A percentile compares a stretch with the other conserved stretches of the same genome.
phyloP scores from a whole-genome alignment of 305 asterid genomes.

The Solanum hybrid region DNA sequence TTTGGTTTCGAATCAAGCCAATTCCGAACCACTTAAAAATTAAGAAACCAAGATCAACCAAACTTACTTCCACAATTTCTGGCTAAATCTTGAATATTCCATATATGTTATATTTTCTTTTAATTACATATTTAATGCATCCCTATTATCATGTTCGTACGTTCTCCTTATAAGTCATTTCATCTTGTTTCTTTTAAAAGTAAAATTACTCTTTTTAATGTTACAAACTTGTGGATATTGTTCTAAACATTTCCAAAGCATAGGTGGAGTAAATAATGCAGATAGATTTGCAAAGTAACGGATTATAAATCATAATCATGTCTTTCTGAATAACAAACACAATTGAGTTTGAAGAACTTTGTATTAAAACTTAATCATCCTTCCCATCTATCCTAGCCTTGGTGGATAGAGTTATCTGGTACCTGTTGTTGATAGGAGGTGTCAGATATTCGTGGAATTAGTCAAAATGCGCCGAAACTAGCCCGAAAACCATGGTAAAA shows the following conservation, averaged over 20 bases:
- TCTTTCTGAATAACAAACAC: not conserved
- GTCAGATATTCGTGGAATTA: too few relatives aligned
- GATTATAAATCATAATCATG: not conserved
- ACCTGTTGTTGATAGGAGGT: not conserved
- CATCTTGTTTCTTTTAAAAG: not conserved
- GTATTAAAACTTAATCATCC: not conserved
- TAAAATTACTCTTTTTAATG: not conserved
- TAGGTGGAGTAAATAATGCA: not conserved
- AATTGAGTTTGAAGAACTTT: not conserved
- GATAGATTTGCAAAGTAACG: not conserved
- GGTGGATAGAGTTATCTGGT: not conserved
- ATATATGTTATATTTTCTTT: not conserved
- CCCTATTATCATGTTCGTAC: not conserved
- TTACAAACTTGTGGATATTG: not conserved
- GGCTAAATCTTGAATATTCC: not conserved
- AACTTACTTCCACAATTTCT: not conserved
- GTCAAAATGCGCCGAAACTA: too few relatives aligned
- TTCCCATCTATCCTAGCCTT: not conserved
- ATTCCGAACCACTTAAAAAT: not conserved
- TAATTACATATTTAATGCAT: not conserved
- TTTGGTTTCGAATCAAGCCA: not conserved
- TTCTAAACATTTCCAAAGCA: not conserved
- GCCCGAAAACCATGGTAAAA: not conserved
- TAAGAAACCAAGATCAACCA: not conserved
- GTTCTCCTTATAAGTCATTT: not conserved